Conservation (phyloP, 2,329 filamentous ascomycete genomes). For the Cladosporium velox region DNA sequence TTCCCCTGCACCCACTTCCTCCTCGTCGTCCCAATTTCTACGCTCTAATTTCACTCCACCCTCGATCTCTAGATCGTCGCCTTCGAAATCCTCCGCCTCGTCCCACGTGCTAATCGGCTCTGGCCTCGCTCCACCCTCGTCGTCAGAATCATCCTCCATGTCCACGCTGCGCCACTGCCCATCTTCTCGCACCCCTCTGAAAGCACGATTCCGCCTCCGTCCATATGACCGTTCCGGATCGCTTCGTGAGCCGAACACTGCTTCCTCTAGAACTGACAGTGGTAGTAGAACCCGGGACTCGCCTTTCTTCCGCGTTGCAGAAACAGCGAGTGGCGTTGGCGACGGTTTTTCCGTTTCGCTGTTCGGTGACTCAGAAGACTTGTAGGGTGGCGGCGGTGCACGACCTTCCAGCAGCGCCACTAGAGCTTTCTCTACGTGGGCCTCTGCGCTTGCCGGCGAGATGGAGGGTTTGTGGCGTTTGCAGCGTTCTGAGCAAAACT, state of each 20-base stretch:
- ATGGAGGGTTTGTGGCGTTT: constrained; percentile 53
- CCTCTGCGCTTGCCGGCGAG: constrained; percentile 43
- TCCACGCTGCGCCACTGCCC: constrained; percentile 49
- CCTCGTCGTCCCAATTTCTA: background rate
- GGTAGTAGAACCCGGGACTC: constrained; percentile 54
- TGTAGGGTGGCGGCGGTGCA: constrained; percentile 25
- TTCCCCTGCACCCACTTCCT: constrained; percentile 33
- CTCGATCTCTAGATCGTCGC: constrained; percentile 10
- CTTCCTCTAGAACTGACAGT: constrained; percentile 53
- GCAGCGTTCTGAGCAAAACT: constrained; percentile 62
- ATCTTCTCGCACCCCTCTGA: constrained; percentile 42
- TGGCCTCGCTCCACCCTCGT: constrained; percentile 13
- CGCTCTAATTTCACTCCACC: constrained; percentile 6
- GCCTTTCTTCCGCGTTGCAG: constrained; percentile 45
- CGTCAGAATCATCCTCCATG: constrained; percentile 43
- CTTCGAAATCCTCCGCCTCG: constrained; percentile 14
- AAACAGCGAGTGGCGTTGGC: background rate
- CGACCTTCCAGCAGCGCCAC: constrained; percentile 44
- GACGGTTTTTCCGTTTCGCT: constrained; percentile 28
- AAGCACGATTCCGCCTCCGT: constrained; percentile 49
- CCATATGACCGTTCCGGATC: constrained; percentile 51
- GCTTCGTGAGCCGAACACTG: constrained; percentile 51
- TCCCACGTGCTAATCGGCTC: constrained; percentile 18
- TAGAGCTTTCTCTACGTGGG: constrained; percentile 56
- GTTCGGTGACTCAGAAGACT: constrained; percentile 25